Evolutionary conservation across 768 basidiomycete genomes (phyloP).

Genomic region (Rhodotorula paludigena): DNA sequence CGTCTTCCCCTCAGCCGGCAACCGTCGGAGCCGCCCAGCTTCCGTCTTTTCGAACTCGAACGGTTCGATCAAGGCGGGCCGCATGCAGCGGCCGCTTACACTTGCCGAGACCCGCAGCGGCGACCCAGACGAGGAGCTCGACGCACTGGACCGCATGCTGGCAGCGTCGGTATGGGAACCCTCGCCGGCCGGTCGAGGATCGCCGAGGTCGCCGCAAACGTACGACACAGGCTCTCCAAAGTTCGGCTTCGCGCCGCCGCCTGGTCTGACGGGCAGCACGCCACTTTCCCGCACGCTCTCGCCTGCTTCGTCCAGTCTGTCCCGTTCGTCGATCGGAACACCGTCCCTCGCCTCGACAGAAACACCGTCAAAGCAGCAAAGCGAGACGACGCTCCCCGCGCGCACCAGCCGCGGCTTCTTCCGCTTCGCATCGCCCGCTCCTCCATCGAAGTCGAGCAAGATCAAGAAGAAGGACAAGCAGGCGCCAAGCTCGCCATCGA

Average conservation of each 20-base stretch:
- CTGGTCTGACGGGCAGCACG: slow-evolving; percentile 2
- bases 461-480: neutral
- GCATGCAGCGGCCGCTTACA: neutral
- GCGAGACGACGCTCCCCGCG: neutral
- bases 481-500: neutral
- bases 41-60: neutral
- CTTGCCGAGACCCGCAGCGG: neutral
- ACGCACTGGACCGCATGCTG: slow-evolving; percentile 12
- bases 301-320: neutral
- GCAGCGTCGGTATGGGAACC: slow-evolving; percentile 13
- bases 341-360: neutral
- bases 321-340: neutral
- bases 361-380: neutral
- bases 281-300: neutral
- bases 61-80: neutral
- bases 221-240: neutral
- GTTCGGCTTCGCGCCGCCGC: slow-evolving; percentile 8
- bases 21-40: neutral
- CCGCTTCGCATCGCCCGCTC: neutral
- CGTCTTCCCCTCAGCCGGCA: neutral
- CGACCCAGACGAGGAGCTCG: slow-evolving; percentile 6
- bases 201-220: neutral
- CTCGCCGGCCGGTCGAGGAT: neutral
- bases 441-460: neutral
- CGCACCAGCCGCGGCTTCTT: neutral